phyloP scores from a whole-genome alignment of 495 filamentous ascomycete species.

The Podospora anserina region DNA sequence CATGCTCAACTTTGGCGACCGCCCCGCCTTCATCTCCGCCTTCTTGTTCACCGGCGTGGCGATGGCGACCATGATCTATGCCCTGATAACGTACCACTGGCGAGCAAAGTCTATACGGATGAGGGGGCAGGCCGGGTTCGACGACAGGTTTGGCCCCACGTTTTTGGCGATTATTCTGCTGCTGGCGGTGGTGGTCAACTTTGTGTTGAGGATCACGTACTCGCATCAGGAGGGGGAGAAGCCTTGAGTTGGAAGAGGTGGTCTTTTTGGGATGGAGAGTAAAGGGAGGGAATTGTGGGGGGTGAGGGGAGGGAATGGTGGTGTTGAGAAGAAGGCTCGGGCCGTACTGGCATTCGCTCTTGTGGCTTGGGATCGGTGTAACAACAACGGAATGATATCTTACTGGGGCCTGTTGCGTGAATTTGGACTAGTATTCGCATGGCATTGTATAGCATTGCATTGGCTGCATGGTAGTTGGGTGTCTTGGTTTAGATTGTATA shows the following conservation, averaged over 20 bases:
- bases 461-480: slow-evolving; percentile 12
- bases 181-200: slow-evolving; percentile 87
- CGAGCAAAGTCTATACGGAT: slow-evolving; percentile 86
- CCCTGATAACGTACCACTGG: slow-evolving; percentile 94
- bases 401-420: neutral
- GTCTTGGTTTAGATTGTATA: slow-evolving; percentile 6
- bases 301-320: neutral
- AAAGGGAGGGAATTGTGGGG: neutral
- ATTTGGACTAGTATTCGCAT: slow-evolving; percentile 5
- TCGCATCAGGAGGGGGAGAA: slow-evolving; percentile 30
- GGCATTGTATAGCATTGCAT: slow-evolving; percentile 9
- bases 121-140: slow-evolving; percentile 90
- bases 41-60: slow-evolving; percentile 92
- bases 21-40: slow-evolving; percentile 84
- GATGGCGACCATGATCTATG: slow-evolving; percentile 94
- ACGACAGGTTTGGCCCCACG: slow-evolving; percentile 90
- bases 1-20: slow-evolving; percentile 96
- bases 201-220: slow-evolving; percentile 76
- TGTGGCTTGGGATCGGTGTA: neutral
- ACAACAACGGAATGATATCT: neutral
- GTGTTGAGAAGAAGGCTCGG: neutral
- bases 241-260: slow-evolving; percentile 23
- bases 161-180: slow-evolving; percentile 80
- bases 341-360: neutral
- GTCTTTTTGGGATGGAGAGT: neutral